Percentiles rank a stretch among this genome's conserved stretches.
phyloP scores from a whole-genome alignment of 257 asterid genomes.

The Jasminum sambac region DNA sequence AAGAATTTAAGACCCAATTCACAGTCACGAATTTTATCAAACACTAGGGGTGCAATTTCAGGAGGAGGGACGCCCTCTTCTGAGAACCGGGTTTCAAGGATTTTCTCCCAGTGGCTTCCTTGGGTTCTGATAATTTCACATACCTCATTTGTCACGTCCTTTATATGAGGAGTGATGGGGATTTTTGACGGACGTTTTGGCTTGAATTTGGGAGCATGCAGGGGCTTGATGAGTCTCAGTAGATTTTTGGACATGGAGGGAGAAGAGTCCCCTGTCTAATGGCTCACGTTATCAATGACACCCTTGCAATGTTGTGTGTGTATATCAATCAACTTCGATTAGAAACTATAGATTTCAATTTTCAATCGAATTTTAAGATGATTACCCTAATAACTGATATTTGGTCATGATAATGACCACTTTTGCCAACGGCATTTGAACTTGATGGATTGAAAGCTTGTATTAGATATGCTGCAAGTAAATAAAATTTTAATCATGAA shows the following conservation, averaged over 20 bases:
- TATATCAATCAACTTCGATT: too few species aligned
- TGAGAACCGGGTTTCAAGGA: conserved; percentile 52
- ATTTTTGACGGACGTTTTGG: conserved; percentile 26
- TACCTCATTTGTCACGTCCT: conserved; percentile 47
- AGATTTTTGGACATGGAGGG: conserved; percentile 64
- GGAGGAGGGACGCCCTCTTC: conserved; percentile 67
- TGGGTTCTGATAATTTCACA: conserved; percentile 62
- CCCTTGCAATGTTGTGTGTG: too few species aligned
- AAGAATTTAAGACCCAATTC: conserved; percentile 75
- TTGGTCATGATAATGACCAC: not conserved
- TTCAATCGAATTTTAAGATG: too few species aligned
- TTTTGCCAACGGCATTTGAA: too few species aligned
- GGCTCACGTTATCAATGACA: too few species aligned
- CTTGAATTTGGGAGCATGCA: conserved; percentile 42
- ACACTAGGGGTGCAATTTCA: conserved; percentile 79
- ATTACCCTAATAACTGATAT: too few species aligned
- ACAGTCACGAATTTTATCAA: conserved; percentile 77
- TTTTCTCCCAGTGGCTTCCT: conserved; percentile 52
- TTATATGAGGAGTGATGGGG: conserved; percentile 41
- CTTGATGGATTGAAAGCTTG: too few species aligned
- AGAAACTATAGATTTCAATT: too few species aligned
- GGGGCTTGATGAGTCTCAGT: conserved; percentile 65
- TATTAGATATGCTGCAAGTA: too few species aligned
- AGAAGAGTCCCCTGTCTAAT: too few species aligned
- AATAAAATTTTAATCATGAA: too few species aligned